Conservation (phyloP, 441 rosid genomes). For the Gossypium schwendimanii region DNA sequence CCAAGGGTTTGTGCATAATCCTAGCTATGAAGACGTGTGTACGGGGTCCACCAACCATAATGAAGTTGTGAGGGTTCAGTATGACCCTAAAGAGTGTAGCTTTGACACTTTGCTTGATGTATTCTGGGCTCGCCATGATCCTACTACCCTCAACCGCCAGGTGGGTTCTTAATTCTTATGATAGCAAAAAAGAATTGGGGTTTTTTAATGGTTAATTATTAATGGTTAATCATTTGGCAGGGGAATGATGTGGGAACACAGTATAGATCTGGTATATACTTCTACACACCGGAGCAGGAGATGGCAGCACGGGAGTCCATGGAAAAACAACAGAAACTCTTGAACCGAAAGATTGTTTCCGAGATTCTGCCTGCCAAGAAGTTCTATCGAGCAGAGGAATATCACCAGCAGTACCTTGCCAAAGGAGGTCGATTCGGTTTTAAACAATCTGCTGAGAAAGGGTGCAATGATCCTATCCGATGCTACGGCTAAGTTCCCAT, state of each 20-base stretch:
- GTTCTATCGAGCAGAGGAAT: conserved; percentile 81
- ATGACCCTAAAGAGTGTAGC: conserved; percentile 64
- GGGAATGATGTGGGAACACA: conserved; percentile 88
- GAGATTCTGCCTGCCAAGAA: conserved; percentile 82
- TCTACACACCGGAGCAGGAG: conserved; percentile 80
- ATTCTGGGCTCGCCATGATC: conserved; percentile 47
- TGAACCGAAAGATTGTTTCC: conserved; percentile 63
- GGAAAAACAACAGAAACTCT: conserved; percentile 53
- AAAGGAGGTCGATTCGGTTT: conserved; percentile 82
- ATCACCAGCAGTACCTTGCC: conserved; percentile 83
- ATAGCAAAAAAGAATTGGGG: background rate
- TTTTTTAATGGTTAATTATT: background rate
- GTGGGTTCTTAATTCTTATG: background rate
- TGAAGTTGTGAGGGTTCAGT: conserved; percentile 82
- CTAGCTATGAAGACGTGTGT: conserved; percentile 71
- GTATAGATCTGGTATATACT: conserved; percentile 87
- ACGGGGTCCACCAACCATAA: conserved; percentile 53
- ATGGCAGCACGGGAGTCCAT: conserved; percentile 53
- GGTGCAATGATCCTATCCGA: conserved; percentile 79
- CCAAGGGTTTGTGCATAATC: conserved; percentile 58
- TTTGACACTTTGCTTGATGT: conserved; percentile 54
- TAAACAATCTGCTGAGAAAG: conserved; percentile 63
- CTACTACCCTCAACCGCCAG: background rate
- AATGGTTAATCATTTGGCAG: conserved; percentile 25
- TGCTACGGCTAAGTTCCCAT: conserved; percentile 61